phyloP scores from a whole-genome alignment of 2,329 filamentous ascomycete genomes.

The Penicillium paneum region DNA sequence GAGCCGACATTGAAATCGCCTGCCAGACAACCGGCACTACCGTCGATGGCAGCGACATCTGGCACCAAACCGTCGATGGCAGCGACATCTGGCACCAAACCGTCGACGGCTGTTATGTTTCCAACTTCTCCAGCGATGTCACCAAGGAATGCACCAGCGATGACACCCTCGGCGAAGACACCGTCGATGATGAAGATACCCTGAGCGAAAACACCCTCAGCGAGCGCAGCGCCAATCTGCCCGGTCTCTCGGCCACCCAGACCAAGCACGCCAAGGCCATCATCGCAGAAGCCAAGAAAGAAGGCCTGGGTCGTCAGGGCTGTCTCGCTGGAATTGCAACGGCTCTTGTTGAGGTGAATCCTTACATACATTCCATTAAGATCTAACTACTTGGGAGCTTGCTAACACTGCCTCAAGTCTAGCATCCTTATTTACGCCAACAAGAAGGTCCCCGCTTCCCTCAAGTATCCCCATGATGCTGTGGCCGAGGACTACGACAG shows the following conservation, averaged over 20 bases:
- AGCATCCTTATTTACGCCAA: slow-evolving; percentile 21
- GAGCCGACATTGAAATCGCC: slow-evolving; percentile 9
- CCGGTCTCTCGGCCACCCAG: slow-evolving; percentile 19
- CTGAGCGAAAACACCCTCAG: too few relatives aligned
- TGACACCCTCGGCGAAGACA: neutral
- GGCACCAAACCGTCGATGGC: slow-evolving; percentile 18
- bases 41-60: slow-evolving; percentile 15
- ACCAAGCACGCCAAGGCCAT: slow-evolving; percentile 19
- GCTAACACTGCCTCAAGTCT: slow-evolving; percentile 8
- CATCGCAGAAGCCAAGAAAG: slow-evolving; percentile 18
- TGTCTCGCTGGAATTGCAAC: slow-evolving; percentile 23
- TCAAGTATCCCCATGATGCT: slow-evolving; percentile 20
- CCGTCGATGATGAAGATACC: too few relatives aligned
- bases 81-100: slow-evolving; percentile 22
- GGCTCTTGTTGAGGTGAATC: slow-evolving; percentile 19
- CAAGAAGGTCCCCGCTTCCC: slow-evolving; percentile 16
- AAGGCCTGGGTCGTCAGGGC: slow-evolving; percentile 17
- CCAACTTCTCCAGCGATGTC: slow-evolving; percentile 19
- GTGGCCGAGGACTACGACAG: slow-evolving; percentile 24
- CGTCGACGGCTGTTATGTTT: slow-evolving; percentile 19
- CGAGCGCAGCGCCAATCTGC: slow-evolving; percentile 4
- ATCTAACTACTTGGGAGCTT: neutral
- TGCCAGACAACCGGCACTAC: slow-evolving; percentile 13
- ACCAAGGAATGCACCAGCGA: slow-evolving; percentile 11
- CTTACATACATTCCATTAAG: neutral